Evolutionary conservation across 2,329 filamentous ascomycete genomes (phyloP), one percentile per base, ranked within the genome.

Genomic region (Fusarium sp.): DNA sequence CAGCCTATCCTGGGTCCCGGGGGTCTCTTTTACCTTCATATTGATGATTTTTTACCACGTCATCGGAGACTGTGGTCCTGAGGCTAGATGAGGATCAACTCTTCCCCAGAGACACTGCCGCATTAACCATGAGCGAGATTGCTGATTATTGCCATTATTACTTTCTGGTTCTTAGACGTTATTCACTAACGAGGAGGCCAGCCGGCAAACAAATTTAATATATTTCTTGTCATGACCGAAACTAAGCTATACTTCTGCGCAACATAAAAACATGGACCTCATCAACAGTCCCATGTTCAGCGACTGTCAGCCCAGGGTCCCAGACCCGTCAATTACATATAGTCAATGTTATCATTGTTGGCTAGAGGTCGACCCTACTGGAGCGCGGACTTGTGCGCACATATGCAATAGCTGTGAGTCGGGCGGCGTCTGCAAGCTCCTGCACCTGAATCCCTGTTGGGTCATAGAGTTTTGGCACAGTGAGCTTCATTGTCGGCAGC

Each of bases 271-370:
- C 55, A 45, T 46, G 45, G 45, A 35, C 63, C 66, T 59, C 57
- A 56, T 47, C 63, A 76, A 66, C 73, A 67, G 65, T 61, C 57
- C 50, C 57, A 38, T 53, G 56, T 65, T 73, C 67, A 72, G 74
- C 67, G 71, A 72, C 66, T 70, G 69, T 76, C 71, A 72, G 68
- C 68, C 71, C 75, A 75, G 71, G 66, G 60, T 63, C 72, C 65
- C 74, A 75, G 67, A 65, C 62, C 65, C 68, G 65, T 64, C 68
- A 65, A 66, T 61, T 38, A 31, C 29, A 35, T 33, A 39, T 50
- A 61, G 39, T 56, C 57, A 60, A 50, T 46, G 29, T 52, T 60
- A 46, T 64, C 49, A 56, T 59, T 54, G 60, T 55, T 71, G 59
- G 55, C 35, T 44, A 52, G n/a, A 15, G 15, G 46, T 38, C 59